Conservation (phyloP, 331 rosid species). For the Malus hybrid region DNA sequence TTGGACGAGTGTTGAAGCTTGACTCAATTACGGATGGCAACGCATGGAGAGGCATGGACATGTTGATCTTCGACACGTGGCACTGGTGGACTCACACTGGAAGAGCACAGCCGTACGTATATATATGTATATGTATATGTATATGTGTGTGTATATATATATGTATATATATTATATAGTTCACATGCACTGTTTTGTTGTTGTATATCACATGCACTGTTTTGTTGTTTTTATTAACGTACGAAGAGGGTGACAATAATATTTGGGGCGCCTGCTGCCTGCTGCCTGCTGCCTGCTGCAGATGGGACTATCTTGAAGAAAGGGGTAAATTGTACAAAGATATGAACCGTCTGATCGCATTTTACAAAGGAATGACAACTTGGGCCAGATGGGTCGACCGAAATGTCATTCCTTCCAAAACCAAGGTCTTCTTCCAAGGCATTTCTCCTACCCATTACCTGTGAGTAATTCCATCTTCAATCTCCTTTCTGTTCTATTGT, state of each 20-base stretch:
- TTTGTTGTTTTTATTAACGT: background rate
- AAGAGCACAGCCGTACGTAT: slow-evolving; percentile 75
- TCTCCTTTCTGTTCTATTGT: background rate
- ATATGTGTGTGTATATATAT: too few relatives aligned
- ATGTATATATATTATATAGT: too few relatives aligned
- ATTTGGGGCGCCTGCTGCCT: background rate
- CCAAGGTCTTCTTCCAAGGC: slow-evolving; percentile 87
- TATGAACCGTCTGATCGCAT: slow-evolving; percentile 73
- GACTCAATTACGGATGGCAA: slow-evolving; percentile 65
- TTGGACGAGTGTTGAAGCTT: slow-evolving; percentile 58
- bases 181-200: background rate
- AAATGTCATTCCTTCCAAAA: slow-evolving; percentile 59
- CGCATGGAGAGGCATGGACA: slow-evolving; percentile 87
- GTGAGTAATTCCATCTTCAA: slow-evolving; percentile 35
- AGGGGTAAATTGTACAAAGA: slow-evolving; percentile 58
- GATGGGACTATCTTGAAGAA: slow-evolving; percentile 78
- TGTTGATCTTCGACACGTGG: slow-evolving; percentile 82
- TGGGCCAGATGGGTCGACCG: slow-evolving; percentile 91
- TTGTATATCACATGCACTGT: background rate
- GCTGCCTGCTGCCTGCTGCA: slow-evolving; percentile 8
- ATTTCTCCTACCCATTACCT: slow-evolving; percentile 88
- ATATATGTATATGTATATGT: too few relatives aligned
- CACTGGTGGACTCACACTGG: slow-evolving; percentile 99
- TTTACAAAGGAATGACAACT: slow-evolving; percentile 79
- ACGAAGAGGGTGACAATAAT: too few relatives aligned